Base-by-base conservation (phyloP, 2,329 filamentous ascomycete genomes). In the Penicillium sp. region DNA sequence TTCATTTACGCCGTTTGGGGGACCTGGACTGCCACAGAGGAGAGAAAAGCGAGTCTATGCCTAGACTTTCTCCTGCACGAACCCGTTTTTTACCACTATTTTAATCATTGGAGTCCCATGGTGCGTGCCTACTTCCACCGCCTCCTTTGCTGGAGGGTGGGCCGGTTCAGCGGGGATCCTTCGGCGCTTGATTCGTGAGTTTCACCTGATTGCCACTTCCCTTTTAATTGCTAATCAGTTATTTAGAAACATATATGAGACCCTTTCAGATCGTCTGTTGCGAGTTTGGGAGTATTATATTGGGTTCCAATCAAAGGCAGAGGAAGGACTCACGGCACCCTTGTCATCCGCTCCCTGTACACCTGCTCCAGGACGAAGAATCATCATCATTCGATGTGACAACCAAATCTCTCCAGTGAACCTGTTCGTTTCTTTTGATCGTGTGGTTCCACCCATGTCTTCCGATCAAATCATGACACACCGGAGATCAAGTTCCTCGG, bases 51-150 rank as follows among this genome's bases (percentile, higher is more conserved):
- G 55, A 78, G 82, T 14, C 71, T 96, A 19, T 96, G 91, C 70
- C 67, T 89, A 27, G 85, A 87, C 23, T 93, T 95, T 80, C 77
- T 97, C 39, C 78, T 97, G 13, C 83, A 87, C 7, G 87, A 90
- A 53, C 81, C 87, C 26, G 84, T 89, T 2, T 96, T 96, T 71
- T 86, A 90, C 69, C 86, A 85, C 59, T 87, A 92, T 60, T 97
- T 96, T 77, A 93, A 90, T 69, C 92, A 96, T 69, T 96, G 93
- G 92, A 96, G 91, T 69, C 92, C 93, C 0, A 96, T 96, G 93
- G 91, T 96, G 23, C 85, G 93, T 59, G 89, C 92, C 14, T 97
- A 96, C 73, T 97, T 89, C 71, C 95, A 96, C 84, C 90, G 93
- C 47, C 78, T 97, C 50, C 76, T 96, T 23, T 96, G 92, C 75